phyloP scores from a whole-genome alignment of 352 stramenopile species.

The Globisporangium yorkense region DNA sequence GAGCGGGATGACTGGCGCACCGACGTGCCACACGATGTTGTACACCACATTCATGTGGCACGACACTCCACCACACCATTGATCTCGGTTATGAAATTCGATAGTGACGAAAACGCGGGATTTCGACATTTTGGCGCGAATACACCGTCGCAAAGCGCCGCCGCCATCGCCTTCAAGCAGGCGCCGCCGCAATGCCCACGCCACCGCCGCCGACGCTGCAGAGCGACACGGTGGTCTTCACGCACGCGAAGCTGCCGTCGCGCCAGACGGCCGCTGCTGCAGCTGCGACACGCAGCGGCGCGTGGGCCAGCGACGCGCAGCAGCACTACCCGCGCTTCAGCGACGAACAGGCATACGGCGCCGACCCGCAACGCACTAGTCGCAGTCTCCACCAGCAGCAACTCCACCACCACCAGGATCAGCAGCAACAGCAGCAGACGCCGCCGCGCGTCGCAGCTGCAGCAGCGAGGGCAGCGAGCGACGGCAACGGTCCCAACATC shows the following conservation, averaged over 20 bases:
- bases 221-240: slow-evolving; percentile 62
- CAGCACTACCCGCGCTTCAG: not conserved
- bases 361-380: not conserved
- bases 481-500: slow-evolving; percentile 2
- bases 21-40: not conserved
- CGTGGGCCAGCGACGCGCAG: not conserved
- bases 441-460: not conserved
- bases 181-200: no score
- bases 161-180: no score
- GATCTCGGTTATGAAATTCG: no score
- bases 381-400: not conserved
- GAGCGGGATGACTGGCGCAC: not conserved
- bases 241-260: slow-evolving; percentile 40
- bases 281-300: not conserved
- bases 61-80: not conserved
- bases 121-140: no score
- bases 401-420: not conserved
- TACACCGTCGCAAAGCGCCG: no score
- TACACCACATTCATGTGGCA: not conserved
- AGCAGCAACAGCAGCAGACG: not conserved
- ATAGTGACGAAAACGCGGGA: not conserved
- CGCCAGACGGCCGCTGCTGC: slow-evolving; percentile 21
- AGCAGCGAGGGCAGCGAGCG: not conserved
- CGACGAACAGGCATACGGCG: slow-evolving; percentile 1
- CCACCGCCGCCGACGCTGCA: slow-evolving; percentile 20